These are phyloP conservation scores for Termitomyces heimii DNA, from an alignment of 768 basidiomycete species.

Conservation along the genomic window DNA sequence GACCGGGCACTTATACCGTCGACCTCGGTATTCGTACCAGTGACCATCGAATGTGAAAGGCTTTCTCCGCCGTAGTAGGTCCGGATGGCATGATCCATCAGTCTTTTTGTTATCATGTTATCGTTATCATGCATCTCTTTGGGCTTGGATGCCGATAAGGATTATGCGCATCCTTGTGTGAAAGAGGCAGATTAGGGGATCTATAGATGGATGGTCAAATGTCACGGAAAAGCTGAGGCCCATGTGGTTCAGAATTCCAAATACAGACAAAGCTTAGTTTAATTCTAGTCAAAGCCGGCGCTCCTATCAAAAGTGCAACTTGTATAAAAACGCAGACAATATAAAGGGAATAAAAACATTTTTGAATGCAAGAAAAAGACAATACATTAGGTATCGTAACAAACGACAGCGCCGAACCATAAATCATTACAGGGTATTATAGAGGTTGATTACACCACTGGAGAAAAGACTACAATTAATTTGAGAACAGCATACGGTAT, in stretches of 20 bases:
- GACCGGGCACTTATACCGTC: neutral
- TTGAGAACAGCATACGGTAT: conserved; percentile 35
- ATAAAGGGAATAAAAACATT: neutral
- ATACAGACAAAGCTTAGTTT: too few relatives aligned
- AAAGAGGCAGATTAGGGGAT: neutral
- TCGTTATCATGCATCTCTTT: neutral
- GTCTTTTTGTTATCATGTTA: neutral
- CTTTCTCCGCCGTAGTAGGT: neutral
- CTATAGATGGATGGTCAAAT: neutral
- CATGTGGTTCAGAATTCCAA: neutral
- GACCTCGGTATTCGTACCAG: neutral
- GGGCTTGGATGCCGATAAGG: neutral
- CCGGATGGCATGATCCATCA: neutral
- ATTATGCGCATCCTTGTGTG: neutral
- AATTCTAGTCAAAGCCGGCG: too few relatives aligned
- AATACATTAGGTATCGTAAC: neutral
- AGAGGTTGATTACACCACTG: neutral
- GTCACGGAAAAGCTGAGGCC: neutral
- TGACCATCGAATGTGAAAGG: neutral
- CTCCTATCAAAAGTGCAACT: neutral
- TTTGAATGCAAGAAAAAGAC: neutral
- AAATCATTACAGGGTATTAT: conserved; percentile 3
- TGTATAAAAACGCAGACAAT: neutral
- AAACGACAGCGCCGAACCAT: neutral
- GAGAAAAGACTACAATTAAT: conserved; percentile 16